Percentiles rank a stretch among this genome's conserved stretches.
These are phyloP conservation scores for Diaporthe vexans DNA, from an alignment of 2,329 filamentous ascomycete genomes.

Conservation along the genomic window DNA sequence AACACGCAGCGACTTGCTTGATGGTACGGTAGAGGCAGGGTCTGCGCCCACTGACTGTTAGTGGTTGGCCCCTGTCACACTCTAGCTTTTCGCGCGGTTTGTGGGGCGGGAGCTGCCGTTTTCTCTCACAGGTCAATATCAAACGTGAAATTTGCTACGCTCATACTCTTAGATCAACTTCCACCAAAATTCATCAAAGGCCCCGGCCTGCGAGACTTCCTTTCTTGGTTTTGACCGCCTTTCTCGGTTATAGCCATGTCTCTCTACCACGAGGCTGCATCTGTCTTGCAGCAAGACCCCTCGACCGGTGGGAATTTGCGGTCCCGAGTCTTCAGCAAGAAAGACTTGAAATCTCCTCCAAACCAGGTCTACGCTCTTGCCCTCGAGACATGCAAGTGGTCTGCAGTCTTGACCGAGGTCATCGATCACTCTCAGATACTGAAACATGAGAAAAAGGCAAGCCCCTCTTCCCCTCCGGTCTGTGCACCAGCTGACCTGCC, in stretches of 20 bases:
- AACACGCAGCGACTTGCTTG: background rate
- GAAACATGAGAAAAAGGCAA: conserved; percentile 86
- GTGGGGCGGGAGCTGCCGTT: conserved; percentile 20
- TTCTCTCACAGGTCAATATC: background rate
- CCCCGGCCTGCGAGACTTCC: background rate
- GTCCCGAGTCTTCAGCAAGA: conserved; percentile 83
- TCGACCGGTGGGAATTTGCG: conserved; percentile 87
- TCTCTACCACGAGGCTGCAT: conserved; percentile 92
- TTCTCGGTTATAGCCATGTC: conserved; percentile 72
- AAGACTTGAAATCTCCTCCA: conserved; percentile 80
- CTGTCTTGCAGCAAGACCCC: conserved; percentile 75
- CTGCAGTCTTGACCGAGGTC: conserved; percentile 86
- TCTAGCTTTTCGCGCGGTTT: background rate
- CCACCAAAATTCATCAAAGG: background rate
- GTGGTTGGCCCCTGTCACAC: conserved; percentile 6
- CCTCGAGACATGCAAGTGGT: conserved; percentile 92
- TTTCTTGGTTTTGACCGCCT: background rate
- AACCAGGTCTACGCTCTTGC: conserved; percentile 90
- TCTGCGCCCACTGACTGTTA: background rate
- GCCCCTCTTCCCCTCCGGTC: conserved; percentile 35
- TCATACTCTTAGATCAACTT: background rate
- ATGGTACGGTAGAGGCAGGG: background rate
- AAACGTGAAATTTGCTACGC: conserved; percentile 5
- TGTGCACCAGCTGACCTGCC: conserved; percentile 46
- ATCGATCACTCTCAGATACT: conserved; percentile 85